A percentile compares a stretch with the other conserved stretches of the same genome.
phyloP scores from a whole-genome alignment of 495 filamentous ascomycete genomes.

The Pseudevernia furfuracea region DNA sequence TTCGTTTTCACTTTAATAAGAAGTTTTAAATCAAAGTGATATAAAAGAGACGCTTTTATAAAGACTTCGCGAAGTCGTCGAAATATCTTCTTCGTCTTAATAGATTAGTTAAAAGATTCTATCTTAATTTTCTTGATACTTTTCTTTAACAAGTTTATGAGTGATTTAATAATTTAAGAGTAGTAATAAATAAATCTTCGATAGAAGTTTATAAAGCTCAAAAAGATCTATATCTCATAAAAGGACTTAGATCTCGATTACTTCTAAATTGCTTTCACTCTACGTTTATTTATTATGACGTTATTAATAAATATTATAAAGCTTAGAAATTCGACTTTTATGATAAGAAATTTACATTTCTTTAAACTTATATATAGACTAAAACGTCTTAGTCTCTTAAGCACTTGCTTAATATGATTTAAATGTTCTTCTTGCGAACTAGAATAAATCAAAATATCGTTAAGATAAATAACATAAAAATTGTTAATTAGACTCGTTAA shows the following conservation, averaged over 20 bases:
- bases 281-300: background rate
- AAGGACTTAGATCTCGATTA: background rate
- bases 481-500: no score
- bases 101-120: no score
- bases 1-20: constrained; percentile 6
- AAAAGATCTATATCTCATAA: background rate
- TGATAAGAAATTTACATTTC: constrained; percentile 19
- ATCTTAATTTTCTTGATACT: no score
- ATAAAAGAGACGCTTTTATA: no score
- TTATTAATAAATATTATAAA: background rate
- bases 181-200: background rate
- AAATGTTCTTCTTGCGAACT: constrained; percentile 8
- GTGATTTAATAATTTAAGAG: background rate
- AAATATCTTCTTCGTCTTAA: no score
- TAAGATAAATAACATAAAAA: no score
- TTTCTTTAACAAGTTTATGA: no score
- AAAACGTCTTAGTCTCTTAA: constrained; percentile 10
- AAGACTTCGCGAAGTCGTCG: no score
- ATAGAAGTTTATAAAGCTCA: background rate
- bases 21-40: no score
- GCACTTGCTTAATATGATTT: constrained; percentile 14
- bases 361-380: constrained; percentile 16
- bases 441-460: no score
- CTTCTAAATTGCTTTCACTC: background rate
- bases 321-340: constrained; percentile 16